Percentiles rank a stretch among this genome's conserved stretches.
Conservation (phyloP, 2,329 filamentous ascomycete species). For the Chrysoporthe puriensis region DNA sequence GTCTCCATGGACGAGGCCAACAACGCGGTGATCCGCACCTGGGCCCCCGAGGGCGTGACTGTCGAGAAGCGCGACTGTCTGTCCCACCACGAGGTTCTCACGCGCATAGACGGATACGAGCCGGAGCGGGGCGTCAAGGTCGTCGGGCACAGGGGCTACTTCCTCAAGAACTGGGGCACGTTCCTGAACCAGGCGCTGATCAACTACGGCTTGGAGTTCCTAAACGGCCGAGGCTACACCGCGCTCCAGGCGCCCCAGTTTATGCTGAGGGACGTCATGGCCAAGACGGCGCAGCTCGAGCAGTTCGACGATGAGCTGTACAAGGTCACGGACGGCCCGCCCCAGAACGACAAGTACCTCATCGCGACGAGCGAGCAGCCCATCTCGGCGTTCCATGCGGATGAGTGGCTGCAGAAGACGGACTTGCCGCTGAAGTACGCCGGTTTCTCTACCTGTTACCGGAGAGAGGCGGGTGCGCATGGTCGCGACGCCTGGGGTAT, state of each 20-base stretch:
- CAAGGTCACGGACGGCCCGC: slow-evolving; percentile 88
- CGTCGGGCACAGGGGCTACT: slow-evolving; percentile 93
- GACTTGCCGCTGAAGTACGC: slow-evolving; percentile 91
- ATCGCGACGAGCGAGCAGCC: slow-evolving; percentile 91
- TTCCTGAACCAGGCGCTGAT: slow-evolving; percentile 79
- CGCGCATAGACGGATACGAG: slow-evolving; percentile 87
- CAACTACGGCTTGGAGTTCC: slow-evolving; percentile 92
- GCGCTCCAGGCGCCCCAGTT: slow-evolving; percentile 88
- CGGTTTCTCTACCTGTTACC: slow-evolving; percentile 93
- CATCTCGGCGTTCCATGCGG: slow-evolving; percentile 87
- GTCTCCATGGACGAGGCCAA: slow-evolving; percentile 75
- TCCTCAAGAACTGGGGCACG: slow-evolving; percentile 44
- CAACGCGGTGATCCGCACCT: slow-evolving; percentile 72
- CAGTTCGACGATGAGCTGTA: slow-evolving; percentile 98
- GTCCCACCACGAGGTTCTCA: slow-evolving; percentile 93
- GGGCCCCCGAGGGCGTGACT: slow-evolving; percentile 75
- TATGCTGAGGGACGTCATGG: slow-evolving; percentile 95
- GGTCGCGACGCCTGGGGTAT: slow-evolving; percentile 86
- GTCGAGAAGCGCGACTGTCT: slow-evolving; percentile 78
- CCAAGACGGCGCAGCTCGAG: slow-evolving; percentile 94
- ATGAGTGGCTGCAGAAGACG: slow-evolving; percentile 86
- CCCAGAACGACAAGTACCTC: slow-evolving; percentile 74
- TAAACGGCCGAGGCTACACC: slow-evolving; percentile 78
- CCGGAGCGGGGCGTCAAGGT: slow-evolving; percentile 91
- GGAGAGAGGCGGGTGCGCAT: slow-evolving; percentile 91